Conservation (phyloP, 352 stramenopile genomes). For the Globisporangium middletonii region DNA sequence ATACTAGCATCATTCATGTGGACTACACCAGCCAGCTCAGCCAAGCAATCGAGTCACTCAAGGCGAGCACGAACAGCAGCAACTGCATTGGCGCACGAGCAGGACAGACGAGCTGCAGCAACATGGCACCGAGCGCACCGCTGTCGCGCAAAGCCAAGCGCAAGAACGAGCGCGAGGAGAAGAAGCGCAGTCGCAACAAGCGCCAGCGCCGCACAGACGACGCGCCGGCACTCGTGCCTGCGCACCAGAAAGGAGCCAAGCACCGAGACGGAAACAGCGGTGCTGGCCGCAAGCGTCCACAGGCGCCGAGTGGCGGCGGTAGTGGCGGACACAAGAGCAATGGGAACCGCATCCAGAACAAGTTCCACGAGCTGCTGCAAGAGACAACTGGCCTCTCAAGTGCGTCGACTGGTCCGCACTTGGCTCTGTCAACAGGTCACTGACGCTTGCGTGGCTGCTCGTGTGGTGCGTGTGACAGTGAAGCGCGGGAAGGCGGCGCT, state of each 20-base stretch:
- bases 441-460: background rate
- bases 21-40: too few relatives aligned
- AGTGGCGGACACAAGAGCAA: conserved; percentile 4
- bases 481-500: conserved; percentile 22
- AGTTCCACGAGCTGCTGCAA: conserved; percentile 74
- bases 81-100: background rate
- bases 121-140: conserved; percentile 19
- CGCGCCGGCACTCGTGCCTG: background rate
- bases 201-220: conserved; percentile 26
- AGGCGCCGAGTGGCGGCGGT: background rate
- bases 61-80: background rate
- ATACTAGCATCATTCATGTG: too few relatives aligned
- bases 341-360: conserved; percentile 42
- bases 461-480: background rate
- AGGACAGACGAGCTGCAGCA: background rate
- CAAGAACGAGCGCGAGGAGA: conserved; percentile 70
- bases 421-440: background rate
- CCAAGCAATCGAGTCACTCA: too few relatives aligned
- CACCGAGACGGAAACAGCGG: conserved; percentile 2
- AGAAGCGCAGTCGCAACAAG: conserved; percentile 71
- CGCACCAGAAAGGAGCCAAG: conserved; percentile 9
- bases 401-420: conserved; percentile 9
- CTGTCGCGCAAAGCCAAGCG: conserved; percentile 71
- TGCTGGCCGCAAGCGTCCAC: conserved; percentile 8
- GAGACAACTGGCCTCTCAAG: conserved; percentile 43